phyloP scores from a whole-genome alignment of 1,284 basidiomycete species.

The Sporisorium scitamineum region DNA sequence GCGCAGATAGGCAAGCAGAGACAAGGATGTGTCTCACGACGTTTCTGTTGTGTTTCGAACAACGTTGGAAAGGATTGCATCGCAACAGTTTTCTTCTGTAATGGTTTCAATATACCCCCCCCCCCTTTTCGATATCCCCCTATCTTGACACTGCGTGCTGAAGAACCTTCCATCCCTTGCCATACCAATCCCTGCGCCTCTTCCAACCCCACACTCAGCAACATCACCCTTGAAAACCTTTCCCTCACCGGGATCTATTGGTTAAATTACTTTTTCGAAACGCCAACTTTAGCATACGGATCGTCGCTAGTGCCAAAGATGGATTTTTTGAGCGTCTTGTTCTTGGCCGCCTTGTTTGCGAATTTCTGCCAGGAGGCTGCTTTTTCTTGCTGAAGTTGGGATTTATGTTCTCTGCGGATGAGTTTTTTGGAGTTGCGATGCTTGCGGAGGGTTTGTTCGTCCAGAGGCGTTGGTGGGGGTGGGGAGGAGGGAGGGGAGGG shows the following conservation, averaged over 20 bases:
- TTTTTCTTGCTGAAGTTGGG: slow-evolving; percentile 87
- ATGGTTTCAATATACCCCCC: not conserved
- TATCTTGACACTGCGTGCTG: too few relatives aligned
- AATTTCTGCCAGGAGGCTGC: slow-evolving; percentile 97
- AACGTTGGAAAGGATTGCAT: too few relatives aligned
- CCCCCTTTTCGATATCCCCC: not conserved
- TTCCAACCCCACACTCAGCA: too few relatives aligned
- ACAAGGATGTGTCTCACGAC: too few relatives aligned
- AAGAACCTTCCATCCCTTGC: too few relatives aligned
- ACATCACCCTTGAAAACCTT: too few relatives aligned
- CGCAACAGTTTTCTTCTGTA: too few relatives aligned
- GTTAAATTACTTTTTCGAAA: too few relatives aligned
- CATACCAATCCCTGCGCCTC: too few relatives aligned
- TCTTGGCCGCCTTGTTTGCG: slow-evolving; percentile 77
- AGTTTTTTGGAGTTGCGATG: slow-evolving; percentile 96
- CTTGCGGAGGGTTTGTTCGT: slow-evolving; percentile 70
- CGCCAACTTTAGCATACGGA: slow-evolving; percentile 79
- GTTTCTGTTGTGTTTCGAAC: too few relatives aligned
- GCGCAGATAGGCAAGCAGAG: too few relatives aligned
- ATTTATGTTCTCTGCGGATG: slow-evolving; percentile 84
- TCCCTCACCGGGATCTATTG: too few relatives aligned
- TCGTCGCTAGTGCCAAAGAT: slow-evolving; percentile 98
- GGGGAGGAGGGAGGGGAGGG: not conserved
- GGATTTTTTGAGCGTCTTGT: slow-evolving; percentile 79
- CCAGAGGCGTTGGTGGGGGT: slow-evolving; percentile 3